phyloP scores from a whole-genome alignment of 768 basidiomycete species.

The Agrocybe pediades region DNA sequence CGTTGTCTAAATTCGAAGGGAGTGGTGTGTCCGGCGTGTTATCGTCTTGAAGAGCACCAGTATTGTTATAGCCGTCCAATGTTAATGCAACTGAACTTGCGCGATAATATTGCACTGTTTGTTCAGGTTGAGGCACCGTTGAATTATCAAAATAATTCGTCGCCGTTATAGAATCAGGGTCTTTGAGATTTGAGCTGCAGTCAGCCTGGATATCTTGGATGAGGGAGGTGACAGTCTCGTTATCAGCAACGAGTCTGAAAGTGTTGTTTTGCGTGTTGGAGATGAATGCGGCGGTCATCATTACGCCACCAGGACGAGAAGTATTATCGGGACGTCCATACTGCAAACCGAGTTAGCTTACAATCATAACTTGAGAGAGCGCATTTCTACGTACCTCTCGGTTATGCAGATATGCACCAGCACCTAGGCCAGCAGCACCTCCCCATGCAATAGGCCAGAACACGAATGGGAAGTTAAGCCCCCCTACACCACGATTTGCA shows the following conservation, averaged over 20 bases:
- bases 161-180: conserved; percentile 20
- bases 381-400: conserved; percentile 24
- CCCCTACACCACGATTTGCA: conserved; percentile 48
- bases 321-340: conserved; percentile 38
- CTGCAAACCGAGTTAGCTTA: conserved; percentile 15
- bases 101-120: conserved; percentile 70
- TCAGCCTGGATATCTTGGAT: conserved; percentile 41
- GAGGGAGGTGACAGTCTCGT: conserved; percentile 45
- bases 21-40: conserved; percentile 50
- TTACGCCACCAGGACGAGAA: conserved; percentile 51
- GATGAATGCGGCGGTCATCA: conserved; percentile 44
- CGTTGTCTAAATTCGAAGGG: conserved; percentile 50
- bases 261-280: conserved; percentile 33
- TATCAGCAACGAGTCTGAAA: conserved; percentile 51
- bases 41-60: conserved; percentile 40
- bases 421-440: conserved; percentile 23
- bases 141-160: conserved; percentile 32
- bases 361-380: neutral
- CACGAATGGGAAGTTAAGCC: conserved; percentile 60
- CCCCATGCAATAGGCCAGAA: conserved; percentile 67
- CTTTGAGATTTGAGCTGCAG: conserved; percentile 33
- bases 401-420: conserved; percentile 24
- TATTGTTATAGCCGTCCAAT: conserved; percentile 69
- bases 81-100: conserved; percentile 63
- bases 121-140: conserved; percentile 45